Evolutionary conservation across 495 filamentous ascomycete species (phyloP).

Genomic region (Penicillium pulvis): DNA sequence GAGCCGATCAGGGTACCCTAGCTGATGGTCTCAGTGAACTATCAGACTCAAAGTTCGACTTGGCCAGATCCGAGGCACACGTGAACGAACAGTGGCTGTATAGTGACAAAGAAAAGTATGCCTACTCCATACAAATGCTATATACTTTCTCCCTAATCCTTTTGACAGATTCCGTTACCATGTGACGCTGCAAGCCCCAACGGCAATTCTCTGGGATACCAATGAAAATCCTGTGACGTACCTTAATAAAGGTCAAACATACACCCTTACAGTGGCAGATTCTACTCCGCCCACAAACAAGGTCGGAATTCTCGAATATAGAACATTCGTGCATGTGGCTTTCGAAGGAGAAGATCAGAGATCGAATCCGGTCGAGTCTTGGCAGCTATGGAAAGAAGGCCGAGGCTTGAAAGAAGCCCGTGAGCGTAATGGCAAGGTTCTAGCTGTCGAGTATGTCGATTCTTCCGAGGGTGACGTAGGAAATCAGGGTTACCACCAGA

Average conservation of each 20-base stretch:
- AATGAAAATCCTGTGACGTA: constrained; percentile 62
- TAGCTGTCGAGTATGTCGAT: constrained; percentile 81
- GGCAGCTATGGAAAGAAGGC: constrained; percentile 97
- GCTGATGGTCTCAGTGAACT: too few species aligned
- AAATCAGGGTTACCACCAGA: neutral
- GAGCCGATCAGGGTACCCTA: too few species aligned
- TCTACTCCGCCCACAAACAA: constrained; percentile 44
- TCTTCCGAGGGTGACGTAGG: neutral
- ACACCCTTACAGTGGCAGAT: constrained; percentile 78
- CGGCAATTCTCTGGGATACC: constrained; percentile 65
- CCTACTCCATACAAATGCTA: too few species aligned
- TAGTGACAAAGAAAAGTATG: too few species aligned
- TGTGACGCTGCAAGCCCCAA: too few species aligned
- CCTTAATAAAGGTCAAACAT: constrained; percentile 95
- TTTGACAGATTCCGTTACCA: too few species aligned
- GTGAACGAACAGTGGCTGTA: too few species aligned
- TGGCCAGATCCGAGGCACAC: too few species aligned
- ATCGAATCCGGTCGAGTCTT: constrained; percentile 76
- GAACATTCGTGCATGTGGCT: constrained; percentile 86
- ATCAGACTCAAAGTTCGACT: too few species aligned
- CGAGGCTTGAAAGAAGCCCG: constrained; percentile 87
- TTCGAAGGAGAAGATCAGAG: constrained; percentile 94
- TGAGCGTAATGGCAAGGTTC: constrained; percentile 79
- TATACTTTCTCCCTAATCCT: too few species aligned
- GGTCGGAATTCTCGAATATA: constrained; percentile 55